A percentile compares a stretch with the other conserved stretches of the same genome.
phyloP scores from a whole-genome alignment of 805 yeast species.

The Candida chauliodis region DNA sequence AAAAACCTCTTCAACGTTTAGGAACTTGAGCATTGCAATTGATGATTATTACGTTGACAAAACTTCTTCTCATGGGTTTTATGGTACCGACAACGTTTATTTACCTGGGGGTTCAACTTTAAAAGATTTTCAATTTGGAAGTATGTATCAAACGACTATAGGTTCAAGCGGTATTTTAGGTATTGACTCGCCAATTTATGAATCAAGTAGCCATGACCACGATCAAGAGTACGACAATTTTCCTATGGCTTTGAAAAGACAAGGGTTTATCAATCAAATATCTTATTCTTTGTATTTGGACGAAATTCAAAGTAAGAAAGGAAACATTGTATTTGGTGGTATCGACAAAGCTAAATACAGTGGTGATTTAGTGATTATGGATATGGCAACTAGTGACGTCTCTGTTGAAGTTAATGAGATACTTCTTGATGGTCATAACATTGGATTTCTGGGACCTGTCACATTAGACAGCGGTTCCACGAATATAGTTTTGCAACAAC shows the following conservation, averaged over 20 bases:
- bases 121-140: constrained; percentile 17
- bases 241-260: constrained; percentile 25
- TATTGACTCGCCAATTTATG: constrained; percentile 13
- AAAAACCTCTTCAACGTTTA: constrained; percentile 6
- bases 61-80: too few relatives aligned
- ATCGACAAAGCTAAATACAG: constrained; percentile 23
- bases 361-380: constrained; percentile 15
- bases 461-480: constrained; percentile 61
- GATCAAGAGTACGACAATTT: constrained; percentile 22
- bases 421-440: not conserved
- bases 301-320: constrained; percentile 12
- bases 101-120: constrained; percentile 9
- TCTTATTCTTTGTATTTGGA: constrained; percentile 32
- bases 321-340: constrained; percentile 26
- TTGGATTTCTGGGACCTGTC: constrained; percentile 17
- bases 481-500: constrained; percentile 40
- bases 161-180: constrained; percentile 17
- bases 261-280: constrained; percentile 26
- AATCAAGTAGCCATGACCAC: constrained; percentile 4
- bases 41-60: constrained; percentile 11
- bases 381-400: not conserved
- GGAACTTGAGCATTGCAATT: constrained; percentile 8
- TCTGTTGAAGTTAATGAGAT: constrained; percentile 5
- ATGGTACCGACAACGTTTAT: constrained; percentile 13
- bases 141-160: constrained; percentile 11